Percentiles rank a stretch among this genome's conserved stretches.
Evolutionary conservation across 805 yeast species (phyloP).

Genomic region (Yarrowia phangngaensis): DNA sequence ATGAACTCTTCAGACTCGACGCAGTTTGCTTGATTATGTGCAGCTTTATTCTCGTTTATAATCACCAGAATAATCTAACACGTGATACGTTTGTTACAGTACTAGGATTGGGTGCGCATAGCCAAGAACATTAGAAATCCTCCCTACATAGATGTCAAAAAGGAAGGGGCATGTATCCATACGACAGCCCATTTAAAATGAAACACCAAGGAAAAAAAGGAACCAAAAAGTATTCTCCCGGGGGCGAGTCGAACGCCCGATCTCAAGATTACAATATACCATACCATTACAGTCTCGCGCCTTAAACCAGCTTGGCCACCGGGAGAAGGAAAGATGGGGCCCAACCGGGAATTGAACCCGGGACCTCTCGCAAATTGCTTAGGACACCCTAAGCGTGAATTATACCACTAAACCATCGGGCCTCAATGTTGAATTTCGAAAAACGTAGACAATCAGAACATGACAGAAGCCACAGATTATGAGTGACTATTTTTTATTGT

Average conservation of each 20-base stretch:
- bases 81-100: no score
- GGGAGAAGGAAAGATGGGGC: conserved; percentile 32
- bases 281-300: conserved; percentile 41
- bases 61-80: no score
- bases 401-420: conserved; percentile 27
- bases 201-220: no score
- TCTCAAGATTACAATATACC: conserved; percentile 39
- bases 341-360: conserved; percentile 27
- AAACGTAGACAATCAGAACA: background rate
- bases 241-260: conserved; percentile 41
- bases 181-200: no score
- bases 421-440: background rate
- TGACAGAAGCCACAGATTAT: conserved; percentile 1
- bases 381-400: conserved; percentile 27
- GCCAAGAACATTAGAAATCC: no score
- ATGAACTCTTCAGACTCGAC: no score
- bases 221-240: conserved; percentile 34
- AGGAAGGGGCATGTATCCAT: no score
- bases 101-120: no score
- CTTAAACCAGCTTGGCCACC: conserved; percentile 42
- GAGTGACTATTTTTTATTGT: background rate
- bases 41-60: no score
- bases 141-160: no score
- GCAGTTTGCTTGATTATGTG: no score
- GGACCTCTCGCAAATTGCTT: conserved; percentile 26